Conservation (phyloP, 2,329 filamentous ascomycete species). For the Immersiporthe knoxdaviesiana region DNA sequence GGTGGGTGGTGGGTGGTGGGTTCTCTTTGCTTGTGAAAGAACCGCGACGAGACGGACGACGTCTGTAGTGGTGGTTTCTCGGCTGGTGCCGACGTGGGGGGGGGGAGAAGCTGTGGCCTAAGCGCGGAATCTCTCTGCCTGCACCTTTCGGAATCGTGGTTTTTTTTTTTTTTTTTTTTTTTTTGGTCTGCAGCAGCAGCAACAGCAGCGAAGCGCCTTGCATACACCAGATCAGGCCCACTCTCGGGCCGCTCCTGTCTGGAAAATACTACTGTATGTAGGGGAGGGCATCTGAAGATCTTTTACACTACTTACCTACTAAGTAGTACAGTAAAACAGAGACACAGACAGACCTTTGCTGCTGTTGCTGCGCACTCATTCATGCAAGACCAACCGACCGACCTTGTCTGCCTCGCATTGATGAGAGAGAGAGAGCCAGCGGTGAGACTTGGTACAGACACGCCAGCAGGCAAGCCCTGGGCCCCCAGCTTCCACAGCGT, state of each 20-base stretch:
- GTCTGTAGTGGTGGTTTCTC: not conserved
- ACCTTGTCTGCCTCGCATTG: not conserved
- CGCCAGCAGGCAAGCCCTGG: not conserved
- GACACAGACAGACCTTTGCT: no score
- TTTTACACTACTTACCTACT: not conserved
- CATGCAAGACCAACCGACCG: no score
- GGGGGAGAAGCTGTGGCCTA: conserved; percentile 1
- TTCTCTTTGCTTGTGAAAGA: conserved; percentile 10
- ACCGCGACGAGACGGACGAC: not conserved
- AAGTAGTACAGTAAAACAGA: no score
- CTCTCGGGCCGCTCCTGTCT: not conserved
- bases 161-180: not conserved
- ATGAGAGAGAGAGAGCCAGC: not conserved
- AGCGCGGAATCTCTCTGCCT: not conserved
- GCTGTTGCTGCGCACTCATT: not conserved
- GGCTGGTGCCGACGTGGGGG: conserved; percentile 2
- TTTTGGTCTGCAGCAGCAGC: not conserved
- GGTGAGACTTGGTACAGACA: not conserved
- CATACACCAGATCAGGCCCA: not conserved
- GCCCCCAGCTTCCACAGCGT: no score
- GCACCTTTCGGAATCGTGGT: not conserved
- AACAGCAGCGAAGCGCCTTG: no score
- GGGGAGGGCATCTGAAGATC: not conserved
- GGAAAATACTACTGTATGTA: not conserved
- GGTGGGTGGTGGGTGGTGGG: not conserved